A percentile compares a stretch with the other conserved stretches of the same genome.
These are phyloP conservation scores for Pleurotus giganteus DNA, from an alignment of 768 basidiomycete genomes.

Conservation along the genomic window DNA sequence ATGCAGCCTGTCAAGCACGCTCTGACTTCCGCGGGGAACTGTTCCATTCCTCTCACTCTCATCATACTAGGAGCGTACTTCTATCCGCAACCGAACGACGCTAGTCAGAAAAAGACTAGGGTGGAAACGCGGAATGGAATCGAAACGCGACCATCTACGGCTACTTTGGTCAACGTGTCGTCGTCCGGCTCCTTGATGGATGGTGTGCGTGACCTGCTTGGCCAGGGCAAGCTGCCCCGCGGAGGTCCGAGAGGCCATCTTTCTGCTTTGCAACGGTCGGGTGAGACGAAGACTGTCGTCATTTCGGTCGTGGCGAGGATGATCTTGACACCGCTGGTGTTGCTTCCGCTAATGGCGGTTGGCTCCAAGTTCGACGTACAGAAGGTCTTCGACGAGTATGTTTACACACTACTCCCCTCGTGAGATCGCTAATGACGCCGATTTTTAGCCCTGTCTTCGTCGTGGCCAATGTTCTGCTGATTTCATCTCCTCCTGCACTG, in stretches of 20 bases:
- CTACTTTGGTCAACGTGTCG: constrained; percentile 29
- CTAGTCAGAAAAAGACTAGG: constrained; percentile 9
- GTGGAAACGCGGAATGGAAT: not conserved
- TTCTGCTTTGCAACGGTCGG: constrained; percentile 30
- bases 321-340: constrained; percentile 76
- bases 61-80: constrained; percentile 95
- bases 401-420: constrained; percentile 19
- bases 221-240: constrained; percentile 21
- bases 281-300: constrained; percentile 82
- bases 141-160: constrained; percentile 19
- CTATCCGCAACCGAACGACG: constrained; percentile 40
- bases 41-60: constrained; percentile 85
- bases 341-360: constrained; percentile 74
- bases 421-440: not conserved
- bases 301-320: constrained; percentile 83
- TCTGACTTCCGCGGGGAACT: constrained; percentile 64
- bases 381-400: constrained; percentile 73
- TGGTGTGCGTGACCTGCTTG: constrained; percentile 42
- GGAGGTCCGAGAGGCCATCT: constrained; percentile 9
- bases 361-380: constrained; percentile 59
- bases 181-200: constrained; percentile 16
- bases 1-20: constrained; percentile 69
- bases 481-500: constrained; percentile 77
- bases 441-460: constrained; percentile 79
- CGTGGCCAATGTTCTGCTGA: constrained; percentile 77